A percentile compares a stretch with the other conserved stretches of the same genome.
phyloP scores from a whole-genome alignment of 2,329 filamentous ascomycete genomes.

The Thielaviopsis ethacetica region DNA sequence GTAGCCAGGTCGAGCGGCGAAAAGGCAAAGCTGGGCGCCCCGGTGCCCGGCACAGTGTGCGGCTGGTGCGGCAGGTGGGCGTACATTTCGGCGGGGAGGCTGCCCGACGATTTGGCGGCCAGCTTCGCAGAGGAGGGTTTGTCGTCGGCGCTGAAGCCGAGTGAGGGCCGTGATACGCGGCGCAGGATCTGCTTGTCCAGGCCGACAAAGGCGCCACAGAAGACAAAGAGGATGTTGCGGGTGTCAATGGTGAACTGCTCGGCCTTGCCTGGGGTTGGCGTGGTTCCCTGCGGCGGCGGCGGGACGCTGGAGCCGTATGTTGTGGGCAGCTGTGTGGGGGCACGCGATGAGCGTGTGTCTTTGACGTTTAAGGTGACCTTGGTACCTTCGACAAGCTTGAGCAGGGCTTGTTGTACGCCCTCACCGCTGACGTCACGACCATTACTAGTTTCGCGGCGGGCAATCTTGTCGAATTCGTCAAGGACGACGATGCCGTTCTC shows the following conservation, averaged over 20 bases:
- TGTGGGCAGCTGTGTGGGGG: slow-evolving; percentile 34
- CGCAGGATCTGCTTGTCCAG: slow-evolving; percentile 76
- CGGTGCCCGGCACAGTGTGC: slow-evolving; percentile 14
- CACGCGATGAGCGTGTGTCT: slow-evolving; percentile 45
- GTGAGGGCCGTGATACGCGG: slow-evolving; percentile 68
- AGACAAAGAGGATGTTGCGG: slow-evolving; percentile 93
- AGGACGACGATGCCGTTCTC: slow-evolving; percentile 90
- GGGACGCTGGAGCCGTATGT: slow-evolving; percentile 30
- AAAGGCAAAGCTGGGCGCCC: slow-evolving; percentile 21
- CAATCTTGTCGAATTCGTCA: slow-evolving; percentile 96
- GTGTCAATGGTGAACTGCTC: slow-evolving; percentile 68
- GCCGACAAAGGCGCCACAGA: slow-evolving; percentile 87
- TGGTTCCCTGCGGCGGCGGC: slow-evolving; percentile 27
- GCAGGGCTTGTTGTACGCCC: slow-evolving; percentile 84
- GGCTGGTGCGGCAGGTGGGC: slow-evolving; percentile 41
- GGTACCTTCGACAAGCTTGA: slow-evolving; percentile 93
- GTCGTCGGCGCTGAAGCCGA: slow-evolving; percentile 81
- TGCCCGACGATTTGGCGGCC: slow-evolving; percentile 31
- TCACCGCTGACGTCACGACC: slow-evolving; percentile 92
- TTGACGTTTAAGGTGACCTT: slow-evolving; percentile 87
- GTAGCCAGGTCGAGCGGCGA: slow-evolving; percentile 55
- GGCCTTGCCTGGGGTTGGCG: slow-evolving; percentile 32
- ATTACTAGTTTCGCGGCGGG: slow-evolving; percentile 69
- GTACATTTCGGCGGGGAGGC: slow-evolving; percentile 48
- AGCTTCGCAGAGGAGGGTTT: slow-evolving; percentile 30